Evolutionary conservation across 1,139 yeast genomes (phyloP), one percentile per base, ranked within the genome.

Genomic region (Lodderomyces oxycetoniae): DNA sequence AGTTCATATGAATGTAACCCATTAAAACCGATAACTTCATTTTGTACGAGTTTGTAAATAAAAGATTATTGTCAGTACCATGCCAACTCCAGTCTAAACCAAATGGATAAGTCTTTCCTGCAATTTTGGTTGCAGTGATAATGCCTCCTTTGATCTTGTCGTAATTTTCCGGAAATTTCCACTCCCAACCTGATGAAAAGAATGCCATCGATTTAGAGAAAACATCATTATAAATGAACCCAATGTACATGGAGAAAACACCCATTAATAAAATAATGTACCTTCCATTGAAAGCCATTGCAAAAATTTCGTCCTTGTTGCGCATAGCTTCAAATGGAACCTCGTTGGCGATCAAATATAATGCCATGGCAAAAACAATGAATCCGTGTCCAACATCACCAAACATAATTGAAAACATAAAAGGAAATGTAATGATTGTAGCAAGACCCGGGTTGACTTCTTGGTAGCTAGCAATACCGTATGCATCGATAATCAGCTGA

Each of bases 401-500:
- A 70, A 91, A 91, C 99, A 91, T 91, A 48, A 93, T 85, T 24
- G 98, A 96, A 67, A 91, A 91, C 96, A 91, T 87, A 60, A 93
- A 91, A 10, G 99, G 99, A 64, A 91, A 91, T 0, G 99, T 91
- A 23, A 91, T 84, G 31, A 89, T 75, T 0, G 99, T 86, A 4
- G 98, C 94, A 45, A 91, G 69, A 36, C 96, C 97, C 2, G 98
- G 96, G 52, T 91, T 91, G 24, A 91, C 93, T 58, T 91, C 99
- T 53, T 86, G 88, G 60, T 91, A 89, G 8, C 94, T 79, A 10
- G 96, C 94, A 35, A 89, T 73, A 47, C 97, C 98, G 53, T 91
- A 91, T 5, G 96, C 95, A 58, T 91, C 98, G 45, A 86, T 87
- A 53, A 91, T 89, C 52, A 75, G 74, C 62, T 91, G 99, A 69